Conservation (phyloP, 768 basidiomycete species). For the Holtermanniella nyarrowii region DNA sequence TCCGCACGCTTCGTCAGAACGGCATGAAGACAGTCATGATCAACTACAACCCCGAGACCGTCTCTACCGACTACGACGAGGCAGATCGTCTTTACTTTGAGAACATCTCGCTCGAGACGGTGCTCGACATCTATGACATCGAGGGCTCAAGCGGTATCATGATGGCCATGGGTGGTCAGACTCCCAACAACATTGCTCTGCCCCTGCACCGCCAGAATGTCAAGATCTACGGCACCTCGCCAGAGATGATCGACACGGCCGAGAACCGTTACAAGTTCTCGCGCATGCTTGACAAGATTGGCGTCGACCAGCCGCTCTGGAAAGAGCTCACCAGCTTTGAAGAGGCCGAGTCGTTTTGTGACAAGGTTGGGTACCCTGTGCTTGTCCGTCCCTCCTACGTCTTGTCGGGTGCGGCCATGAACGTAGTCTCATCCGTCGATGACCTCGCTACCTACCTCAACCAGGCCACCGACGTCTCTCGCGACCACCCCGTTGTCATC, state of each 20-base stretch:
- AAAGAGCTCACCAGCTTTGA: constrained; percentile 88
- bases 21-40: constrained; percentile 96
- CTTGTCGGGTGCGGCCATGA: constrained; percentile 99
- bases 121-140: constrained; percentile 89
- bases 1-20: constrained; percentile 87
- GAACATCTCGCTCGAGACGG: constrained; percentile 91
- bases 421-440: constrained; percentile 87
- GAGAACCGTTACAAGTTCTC: constrained; percentile 99
- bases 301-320: constrained; percentile 96
- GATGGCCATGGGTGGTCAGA: constrained; percentile 96
- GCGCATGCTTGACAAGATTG: constrained; percentile 89
- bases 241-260: constrained; percentile 98
- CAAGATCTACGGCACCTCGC: constrained; percentile 96
- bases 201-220: constrained; percentile 94
- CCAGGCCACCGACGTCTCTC: constrained; percentile 90
- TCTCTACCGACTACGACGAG: constrained; percentile 97
- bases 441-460: constrained; percentile 86
- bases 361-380: constrained; percentile 87
- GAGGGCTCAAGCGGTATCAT: constrained; percentile 86
- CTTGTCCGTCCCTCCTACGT: constrained; percentile 96
- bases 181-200: constrained; percentile 95
- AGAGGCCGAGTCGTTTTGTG: constrained; percentile 79
- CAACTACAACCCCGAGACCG: constrained; percentile 99
- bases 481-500: constrained; percentile 94
- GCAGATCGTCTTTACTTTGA: constrained; percentile 98